A percentile compares a stretch with the other conserved stretches of the same genome.
Conservation (phyloP, 1,284 basidiomycete genomes). For the Pterulicium gracile region DNA sequence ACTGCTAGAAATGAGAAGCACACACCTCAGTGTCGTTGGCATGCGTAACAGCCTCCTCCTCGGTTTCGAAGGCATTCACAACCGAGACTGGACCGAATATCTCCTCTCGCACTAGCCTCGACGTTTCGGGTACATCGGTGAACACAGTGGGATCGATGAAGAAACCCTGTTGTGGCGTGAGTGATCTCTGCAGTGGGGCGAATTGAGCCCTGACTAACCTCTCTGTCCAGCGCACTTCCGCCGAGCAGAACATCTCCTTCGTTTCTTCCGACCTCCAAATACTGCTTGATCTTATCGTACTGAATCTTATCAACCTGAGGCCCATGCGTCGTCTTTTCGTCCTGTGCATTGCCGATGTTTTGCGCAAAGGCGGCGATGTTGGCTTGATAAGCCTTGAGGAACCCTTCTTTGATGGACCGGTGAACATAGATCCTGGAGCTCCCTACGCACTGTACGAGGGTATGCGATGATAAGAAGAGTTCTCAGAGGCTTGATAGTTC, state of each 20-base stretch:
- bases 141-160: constrained; percentile 2
- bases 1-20: no score
- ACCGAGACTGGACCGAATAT: constrained; percentile 3
- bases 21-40: constrained; percentile 5
- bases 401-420: not conserved
- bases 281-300: constrained; percentile 34
- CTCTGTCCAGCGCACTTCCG: constrained; percentile 25
- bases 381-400: not conserved
- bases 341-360: constrained; percentile 11
- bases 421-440: constrained; percentile 1
- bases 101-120: not conserved
- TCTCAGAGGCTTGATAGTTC: no score
- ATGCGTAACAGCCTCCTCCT: constrained; percentile 2
- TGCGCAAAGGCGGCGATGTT: not conserved
- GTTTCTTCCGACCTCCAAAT: not conserved
- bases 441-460: constrained; percentile 2
- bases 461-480: no score
- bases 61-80: constrained; percentile 4
- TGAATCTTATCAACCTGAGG: constrained; percentile 59
- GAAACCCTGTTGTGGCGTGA: not conserved
- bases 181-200: not conserved
- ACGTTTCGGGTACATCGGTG: not conserved
- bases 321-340: constrained; percentile 28
- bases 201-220: not conserved
- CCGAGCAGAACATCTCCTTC: constrained; percentile 55